phyloP scores from a whole-genome alignment of 768 basidiomycete species.

The Coprinellus aureogranulatus region DNA sequence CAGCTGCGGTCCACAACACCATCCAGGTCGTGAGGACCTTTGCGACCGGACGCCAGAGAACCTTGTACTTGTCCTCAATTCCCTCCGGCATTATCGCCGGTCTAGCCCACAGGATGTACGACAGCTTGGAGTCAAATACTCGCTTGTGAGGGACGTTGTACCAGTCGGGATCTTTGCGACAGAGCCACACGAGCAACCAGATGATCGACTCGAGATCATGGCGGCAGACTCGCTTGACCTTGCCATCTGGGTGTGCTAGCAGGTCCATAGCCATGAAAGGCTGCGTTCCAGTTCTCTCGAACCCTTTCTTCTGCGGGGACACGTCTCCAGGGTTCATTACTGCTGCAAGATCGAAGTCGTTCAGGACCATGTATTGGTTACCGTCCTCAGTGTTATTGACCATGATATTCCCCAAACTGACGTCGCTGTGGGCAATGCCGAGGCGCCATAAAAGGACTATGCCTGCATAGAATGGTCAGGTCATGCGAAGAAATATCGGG shows the following conservation, averaged over 20 bases:
- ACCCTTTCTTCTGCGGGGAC: constrained; percentile 7
- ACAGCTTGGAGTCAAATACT: neutral
- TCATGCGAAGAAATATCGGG: neutral
- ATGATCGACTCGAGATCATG: constrained; percentile 14
- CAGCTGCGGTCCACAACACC: too few relatives aligned
- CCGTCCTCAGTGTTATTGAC: neutral
- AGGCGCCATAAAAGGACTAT: constrained; percentile 11
- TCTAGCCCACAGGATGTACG: neutral
- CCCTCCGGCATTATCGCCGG: too few relatives aligned
- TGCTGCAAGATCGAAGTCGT: constrained; percentile 15
- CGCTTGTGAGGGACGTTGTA: neutral
- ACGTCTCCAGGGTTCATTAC: constrained; percentile 11
- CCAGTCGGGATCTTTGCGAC: neutral
- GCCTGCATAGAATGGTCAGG: neutral
- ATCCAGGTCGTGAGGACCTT: too few relatives aligned
- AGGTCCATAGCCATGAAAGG: constrained; percentile 13
- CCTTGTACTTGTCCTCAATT: too few relatives aligned
- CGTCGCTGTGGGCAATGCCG: constrained; percentile 7
- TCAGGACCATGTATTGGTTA: constrained; percentile 2
- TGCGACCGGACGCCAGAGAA: too few relatives aligned
- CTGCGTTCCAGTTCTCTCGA: constrained; percentile 8
- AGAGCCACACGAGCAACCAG: constrained; percentile 4
- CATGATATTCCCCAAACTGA: constrained; percentile 14
- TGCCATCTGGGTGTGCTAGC: neutral
- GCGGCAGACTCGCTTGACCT: constrained; percentile 1